A percentile compares a stretch with the other conserved stretches of the same genome.
Conservation (phyloP, 768 basidiomycete species). For the Amanita thiersii region DNA sequence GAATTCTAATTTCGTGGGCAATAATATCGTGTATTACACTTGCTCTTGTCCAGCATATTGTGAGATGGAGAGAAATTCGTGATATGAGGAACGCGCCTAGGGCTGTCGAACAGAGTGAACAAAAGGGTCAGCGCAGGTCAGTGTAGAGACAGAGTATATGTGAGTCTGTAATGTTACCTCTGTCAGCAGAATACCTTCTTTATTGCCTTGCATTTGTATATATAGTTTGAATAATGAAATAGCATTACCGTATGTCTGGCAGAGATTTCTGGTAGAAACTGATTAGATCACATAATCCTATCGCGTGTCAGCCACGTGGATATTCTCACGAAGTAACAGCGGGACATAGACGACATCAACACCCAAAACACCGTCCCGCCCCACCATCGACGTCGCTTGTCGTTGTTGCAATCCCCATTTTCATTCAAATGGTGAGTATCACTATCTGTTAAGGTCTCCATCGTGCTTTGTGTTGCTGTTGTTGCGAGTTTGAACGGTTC, state of each 20-base stretch:
- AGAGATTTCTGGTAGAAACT: no score
- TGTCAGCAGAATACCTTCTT: no score
- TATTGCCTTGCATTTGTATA: no score
- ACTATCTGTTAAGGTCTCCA: slow-evolving; percentile 3
- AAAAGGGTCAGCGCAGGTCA: neutral
- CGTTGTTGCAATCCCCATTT: slow-evolving; percentile 10
- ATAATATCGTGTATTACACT: slow-evolving; percentile 36
- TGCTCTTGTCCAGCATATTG: slow-evolving; percentile 27
- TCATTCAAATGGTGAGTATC: slow-evolving; percentile 20
- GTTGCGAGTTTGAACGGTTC: slow-evolving; percentile 10
- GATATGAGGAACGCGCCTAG: neutral
- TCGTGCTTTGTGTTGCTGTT: slow-evolving; percentile 10
- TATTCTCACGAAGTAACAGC: no score
- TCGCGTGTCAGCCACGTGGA: no score
- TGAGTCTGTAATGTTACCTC: no score
- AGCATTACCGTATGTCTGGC: no score
- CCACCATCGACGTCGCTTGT: slow-evolving; percentile 15
- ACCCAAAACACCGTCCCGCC: slow-evolving; percentile 13
- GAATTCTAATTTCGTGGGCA: slow-evolving; percentile 46
- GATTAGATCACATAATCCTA: no score
- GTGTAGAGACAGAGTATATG: no score
- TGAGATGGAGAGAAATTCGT: slow-evolving; percentile 3
- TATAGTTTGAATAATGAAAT: no score
- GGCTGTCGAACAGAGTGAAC: neutral
- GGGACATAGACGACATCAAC: no score